Percentiles rank a stretch among this genome's conserved stretches.
Evolutionary conservation across 805 yeast genomes (phyloP).

Genomic region (Kodamaea lidongshanica): DNA sequence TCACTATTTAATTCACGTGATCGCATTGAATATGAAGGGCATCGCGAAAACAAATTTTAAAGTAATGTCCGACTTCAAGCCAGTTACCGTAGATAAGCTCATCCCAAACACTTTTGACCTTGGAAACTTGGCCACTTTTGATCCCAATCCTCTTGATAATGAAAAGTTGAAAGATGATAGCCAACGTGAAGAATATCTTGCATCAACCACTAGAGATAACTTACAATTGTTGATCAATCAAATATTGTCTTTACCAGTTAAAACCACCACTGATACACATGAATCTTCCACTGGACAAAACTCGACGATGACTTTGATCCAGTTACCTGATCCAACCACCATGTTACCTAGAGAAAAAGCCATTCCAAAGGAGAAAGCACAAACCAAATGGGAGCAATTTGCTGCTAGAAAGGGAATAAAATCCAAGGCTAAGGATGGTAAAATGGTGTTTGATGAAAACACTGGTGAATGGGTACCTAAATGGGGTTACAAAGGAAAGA

Average conservation of each 20-base stretch:
- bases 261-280: slow-evolving; percentile 72
- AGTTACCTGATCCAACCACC: slow-evolving; percentile 78
- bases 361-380: slow-evolving; percentile 85
- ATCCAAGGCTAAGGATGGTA: slow-evolving; percentile 84
- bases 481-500: slow-evolving; percentile 96
- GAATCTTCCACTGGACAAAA: slow-evolving; percentile 54
- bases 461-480: slow-evolving; percentile 94
- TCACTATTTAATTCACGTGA: background rate
- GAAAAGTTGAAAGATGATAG: slow-evolving; percentile 48
- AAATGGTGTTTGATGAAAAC: slow-evolving; percentile 83
- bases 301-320: slow-evolving; percentile 75
- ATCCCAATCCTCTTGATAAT: slow-evolving; percentile 76
- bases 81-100: slow-evolving; percentile 84
- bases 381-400: slow-evolving; percentile 94
- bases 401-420: slow-evolving; percentile 94
- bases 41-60: slow-evolving; percentile 5
- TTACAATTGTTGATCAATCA: slow-evolving; percentile 89
- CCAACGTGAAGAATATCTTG: slow-evolving; percentile 58
- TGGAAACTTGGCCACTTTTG: slow-evolving; percentile 87
- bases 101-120: slow-evolving; percentile 86
- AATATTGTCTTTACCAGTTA: slow-evolving; percentile 80
- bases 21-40: slow-evolving; percentile 1
- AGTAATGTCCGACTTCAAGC: slow-evolving; percentile 35
- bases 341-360: slow-evolving; percentile 92
- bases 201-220: slow-evolving; percentile 76